These are phyloP conservation scores for Heliophila coronopifolia DNA, from an alignment of 441 rosid genomes.

Conservation along the genomic window DNA sequence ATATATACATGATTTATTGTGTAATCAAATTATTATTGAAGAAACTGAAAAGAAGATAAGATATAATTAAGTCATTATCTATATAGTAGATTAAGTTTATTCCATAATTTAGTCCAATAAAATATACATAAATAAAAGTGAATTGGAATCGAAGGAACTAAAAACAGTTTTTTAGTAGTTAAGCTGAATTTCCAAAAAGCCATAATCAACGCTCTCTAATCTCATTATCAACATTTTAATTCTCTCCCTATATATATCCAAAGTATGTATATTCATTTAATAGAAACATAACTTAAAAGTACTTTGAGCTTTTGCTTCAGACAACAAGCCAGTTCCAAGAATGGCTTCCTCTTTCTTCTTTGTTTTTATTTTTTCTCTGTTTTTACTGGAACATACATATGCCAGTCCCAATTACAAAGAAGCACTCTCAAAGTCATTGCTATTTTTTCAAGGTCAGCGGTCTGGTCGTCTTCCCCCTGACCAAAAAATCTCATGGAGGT, in stretches of 20 bases:
- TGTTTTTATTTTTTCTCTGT: constrained; percentile 25
- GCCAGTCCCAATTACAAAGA: constrained; percentile 73
- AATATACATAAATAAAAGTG: background rate
- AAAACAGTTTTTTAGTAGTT: constrained; percentile 4
- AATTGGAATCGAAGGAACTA: background rate
- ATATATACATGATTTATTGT: no score
- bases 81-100: background rate
- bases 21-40: background rate
- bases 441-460: constrained; percentile 90
- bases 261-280: no score
- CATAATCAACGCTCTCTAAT: constrained; percentile 16
- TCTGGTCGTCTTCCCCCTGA: constrained; percentile 62
- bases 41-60: background rate
- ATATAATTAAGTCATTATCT: background rate
- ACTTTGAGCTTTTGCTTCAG: no score
- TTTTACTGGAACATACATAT: constrained; percentile 11
- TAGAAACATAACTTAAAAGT: no score
- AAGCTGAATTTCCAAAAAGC: constrained; percentile 21
- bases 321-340: background rate
- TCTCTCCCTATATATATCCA: background rate
- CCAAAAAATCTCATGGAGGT: constrained; percentile 65
- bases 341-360: constrained; percentile 27
- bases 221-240: background rate
- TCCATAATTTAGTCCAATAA: background rate
- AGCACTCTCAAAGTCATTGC: constrained; percentile 64